A percentile compares a stretch with the other conserved stretches of the same genome.
phyloP scores from a whole-genome alignment of 352 stramenopile species.

The Globisporangium lucens region DNA sequence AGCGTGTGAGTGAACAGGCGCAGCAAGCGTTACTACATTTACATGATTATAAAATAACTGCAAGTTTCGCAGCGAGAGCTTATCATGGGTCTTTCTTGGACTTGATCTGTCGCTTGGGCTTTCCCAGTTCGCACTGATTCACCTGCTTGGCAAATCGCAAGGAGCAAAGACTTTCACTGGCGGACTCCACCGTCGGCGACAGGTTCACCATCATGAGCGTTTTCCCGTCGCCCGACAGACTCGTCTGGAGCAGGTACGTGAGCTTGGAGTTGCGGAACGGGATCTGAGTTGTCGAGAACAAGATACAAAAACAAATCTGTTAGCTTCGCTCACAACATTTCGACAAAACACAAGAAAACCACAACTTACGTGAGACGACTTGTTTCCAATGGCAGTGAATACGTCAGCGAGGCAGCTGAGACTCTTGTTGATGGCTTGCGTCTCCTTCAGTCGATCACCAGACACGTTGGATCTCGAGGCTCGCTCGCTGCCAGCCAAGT shows the following conservation, averaged over 20 bases:
- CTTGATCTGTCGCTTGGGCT: constrained; percentile 91
- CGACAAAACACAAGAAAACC: background rate
- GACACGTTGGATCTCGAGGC: constrained; percentile 84
- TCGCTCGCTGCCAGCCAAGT: constrained; percentile 80
- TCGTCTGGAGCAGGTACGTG: constrained; percentile 98
- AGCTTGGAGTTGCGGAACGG: constrained; percentile 99
- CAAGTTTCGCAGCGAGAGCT: background rate
- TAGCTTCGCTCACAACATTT: background rate
- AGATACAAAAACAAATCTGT: background rate
- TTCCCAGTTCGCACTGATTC: constrained; percentile 97
- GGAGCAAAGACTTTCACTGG: constrained; percentile 96
- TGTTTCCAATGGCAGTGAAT: constrained; percentile 96
- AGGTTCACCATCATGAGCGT: constrained; percentile 99
- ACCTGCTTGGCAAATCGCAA: constrained; percentile 96
- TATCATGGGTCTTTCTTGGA: constrained; percentile 48
- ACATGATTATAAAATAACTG: constrained; percentile 34
- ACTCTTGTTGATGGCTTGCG: constrained; percentile 99
- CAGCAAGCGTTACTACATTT: constrained; percentile 12
- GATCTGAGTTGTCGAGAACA: constrained; percentile 39
- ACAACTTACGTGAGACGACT: constrained; percentile 88
- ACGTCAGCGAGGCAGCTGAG: constrained; percentile 98
- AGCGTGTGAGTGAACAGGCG: constrained; percentile 4
- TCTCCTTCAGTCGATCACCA: constrained; percentile 94
- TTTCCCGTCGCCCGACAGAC: constrained; percentile 97
- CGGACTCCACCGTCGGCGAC: constrained; percentile 93